Base-by-base conservation (phyloP, 2,329 filamentous ascomycete species). In the Chaetomium sp. region DNA sequence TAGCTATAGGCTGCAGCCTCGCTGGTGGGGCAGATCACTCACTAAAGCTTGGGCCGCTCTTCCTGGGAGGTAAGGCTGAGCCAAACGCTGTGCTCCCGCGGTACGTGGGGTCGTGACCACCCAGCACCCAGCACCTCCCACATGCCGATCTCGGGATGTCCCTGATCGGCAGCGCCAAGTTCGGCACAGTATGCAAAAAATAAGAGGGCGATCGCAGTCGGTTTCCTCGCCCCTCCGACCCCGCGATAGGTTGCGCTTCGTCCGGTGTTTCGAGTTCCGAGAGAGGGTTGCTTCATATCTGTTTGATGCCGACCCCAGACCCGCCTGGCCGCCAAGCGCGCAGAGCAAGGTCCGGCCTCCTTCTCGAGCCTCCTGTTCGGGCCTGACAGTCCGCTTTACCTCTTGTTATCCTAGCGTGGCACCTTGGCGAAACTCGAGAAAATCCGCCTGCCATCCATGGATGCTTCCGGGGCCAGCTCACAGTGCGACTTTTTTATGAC, bases 21-120 rank as follows among this genome's bases (percentile, higher is more conserved):
- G 62, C 21, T 61, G 60, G 63, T 63, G 63, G 60, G 62, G 60
- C 60, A 38, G 27, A n/a, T n/a, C n/a, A n/a, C n/a, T n/a, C 31
- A 16, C 6, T 19, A 25, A 45, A 54, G 51, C 51, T 47, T 56
- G 60, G 64, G 57, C 23, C 7, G 21, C 2, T 3, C 9, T 29
- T 35, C 35, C 35, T 29, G 23, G 45, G 25, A 13, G 53, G 31
- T 42, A 60, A 50, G 51, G 19, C 23, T 38, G 31, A 49, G 31
- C 8, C 47, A 23, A 25, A 27, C 27, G 21, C 35, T 38, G 35
- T 38, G 35, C 12, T 38, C 6, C 35, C 35, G 19, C 19, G 35
- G 35, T 13, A 12, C 4, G 35, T 19, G 35, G 35, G 35, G 35
- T 16, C 35, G 1, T n/a, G 38, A 42, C 16, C 38, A 16, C 38